Evolutionary conservation across 2,329 filamentous ascomycete genomes (phyloP), one percentile per base, ranked within the genome.

Genomic region (Hysterium pulicare): DNA sequence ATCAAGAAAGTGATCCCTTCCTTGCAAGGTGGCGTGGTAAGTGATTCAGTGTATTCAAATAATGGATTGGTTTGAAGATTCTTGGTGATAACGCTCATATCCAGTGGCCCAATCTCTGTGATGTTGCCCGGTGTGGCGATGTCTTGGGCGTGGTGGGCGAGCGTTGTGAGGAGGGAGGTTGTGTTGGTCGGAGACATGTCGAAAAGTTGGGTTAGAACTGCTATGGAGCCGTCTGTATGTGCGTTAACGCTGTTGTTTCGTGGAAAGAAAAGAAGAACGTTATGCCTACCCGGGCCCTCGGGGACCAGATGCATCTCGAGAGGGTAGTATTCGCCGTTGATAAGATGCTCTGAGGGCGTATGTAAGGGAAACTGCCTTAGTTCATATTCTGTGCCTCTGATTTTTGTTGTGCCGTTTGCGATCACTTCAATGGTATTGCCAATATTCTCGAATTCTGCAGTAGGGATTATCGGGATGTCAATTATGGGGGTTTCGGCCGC

Each of bases 1-100:
- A 81, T 62, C 36, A 78, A 63, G 70, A 78, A 82, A 8, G 61
- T 67, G 17, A 83, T 66, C 20, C 73, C 74, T 60, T 83, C 78
- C 13, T 70, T 69, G 64, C 81, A 83, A 3, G 81, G 81, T 16
- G 81, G 81, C 0, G 79, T 83, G 31, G 81, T 84, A 35, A 84
- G 68, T 15, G 77, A 81, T 16, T 81, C 81, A 10, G 62, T 59
- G 67, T 83, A 84, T 44, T 71, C 69, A 53, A 70, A 73, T 41
- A 77, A 61, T 4, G 60, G 55, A 8, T 65, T 66, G 19, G 67
- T 60, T 2, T 59, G 40, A 35, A 77, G 55, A 30, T 66, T 58
- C 7, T 50, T 35, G 22, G 64, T 56, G 1, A 78, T 56, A 36
- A 62, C 62, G 23, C 54, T 51, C 64, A 77, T 75, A 57, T 70